Evolutionary conservation across 2,329 filamentous ascomycete species (phyloP).

Genomic region (Botrytis porri): DNA sequence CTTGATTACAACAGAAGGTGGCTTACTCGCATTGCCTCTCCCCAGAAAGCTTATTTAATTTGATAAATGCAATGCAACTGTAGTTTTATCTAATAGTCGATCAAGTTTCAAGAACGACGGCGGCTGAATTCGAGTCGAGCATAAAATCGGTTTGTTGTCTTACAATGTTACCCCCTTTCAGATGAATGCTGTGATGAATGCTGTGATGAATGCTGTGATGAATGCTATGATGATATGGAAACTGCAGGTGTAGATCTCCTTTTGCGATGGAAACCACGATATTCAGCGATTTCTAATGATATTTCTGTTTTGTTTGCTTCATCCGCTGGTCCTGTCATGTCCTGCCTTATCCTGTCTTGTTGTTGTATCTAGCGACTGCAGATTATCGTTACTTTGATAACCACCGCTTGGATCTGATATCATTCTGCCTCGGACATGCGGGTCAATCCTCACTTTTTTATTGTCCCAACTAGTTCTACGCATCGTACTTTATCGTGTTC

Average conservation of each 20-base stretch:
- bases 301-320: neutral
- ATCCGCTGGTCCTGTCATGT: no score
- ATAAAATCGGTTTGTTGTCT: neutral
- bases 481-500: constrained; percentile 1
- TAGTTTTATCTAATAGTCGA: neutral
- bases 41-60: constrained; percentile 11
- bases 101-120: neutral
- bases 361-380: neutral
- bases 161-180: neutral
- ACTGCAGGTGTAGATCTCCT: neutral
- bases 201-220: neutral
- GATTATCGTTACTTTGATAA: neutral
- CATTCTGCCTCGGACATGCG: constrained; percentile 1
- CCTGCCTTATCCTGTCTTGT: neutral
- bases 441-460: neutral
- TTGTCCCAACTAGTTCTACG: neutral
- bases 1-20: neutral
- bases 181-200: neutral
- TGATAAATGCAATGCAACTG: constrained; percentile 1
- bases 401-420: constrained; percentile 5
- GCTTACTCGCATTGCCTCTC: neutral
- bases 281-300: neutral
- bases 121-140: neutral
- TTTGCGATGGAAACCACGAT: neutral
- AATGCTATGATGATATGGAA: neutral